Evolutionary conservation across 306 rosid species (phyloP), one percentile per base, ranked within the genome.

Genomic region (Lotus japonicus): DNA sequence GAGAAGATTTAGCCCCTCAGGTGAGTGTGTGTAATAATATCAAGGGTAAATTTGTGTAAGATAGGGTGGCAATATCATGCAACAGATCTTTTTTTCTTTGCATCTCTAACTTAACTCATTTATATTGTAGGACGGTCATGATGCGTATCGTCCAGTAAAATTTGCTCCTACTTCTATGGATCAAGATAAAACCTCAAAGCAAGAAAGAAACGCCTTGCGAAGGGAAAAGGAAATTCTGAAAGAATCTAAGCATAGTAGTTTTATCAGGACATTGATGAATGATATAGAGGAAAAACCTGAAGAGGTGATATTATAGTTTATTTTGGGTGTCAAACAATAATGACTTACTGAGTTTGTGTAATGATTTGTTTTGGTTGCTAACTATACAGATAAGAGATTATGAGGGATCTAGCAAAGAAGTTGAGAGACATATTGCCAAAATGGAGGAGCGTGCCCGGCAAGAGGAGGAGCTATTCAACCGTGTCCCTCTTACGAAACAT

Each of bases 271-370:
- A 35, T 43, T 89, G 75, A 63, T 92, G 83, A 71, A 88, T 71
- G 91, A 84, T 54, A 68, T 86, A 82, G 89, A 87, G 65, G 94
- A 87, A 50, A 90, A 76, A 74, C 98, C 97, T 64, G 96, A 89
- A 81, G 97, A 92, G 97, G 98, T 88, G 64, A 80, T 61, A 31
- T 18, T 61, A 19, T 77, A 11, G 35, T 68, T 66, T 65, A 36
- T 63, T 9, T 80, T 41, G 21, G 12, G 12, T 72, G 60, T 52
- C 33, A 51, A 43, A 21, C 71, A 28, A 58, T 57, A 58, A 42
- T 36, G 31, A 59, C 57, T 61, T 48, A 1, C 59, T 73, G 63
- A 35, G 31, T 39, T 74, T 35, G 44, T 23, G 31, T 41, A 51
- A 56, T 77, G 67, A 17, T 46, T 33, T 44, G 28, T 53, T 76